A percentile compares a stretch with the other conserved stretches of the same genome.
Evolutionary conservation across 2,329 filamentous ascomycete genomes (phyloP).

Genomic region (Colletotrichum sp.): DNA sequence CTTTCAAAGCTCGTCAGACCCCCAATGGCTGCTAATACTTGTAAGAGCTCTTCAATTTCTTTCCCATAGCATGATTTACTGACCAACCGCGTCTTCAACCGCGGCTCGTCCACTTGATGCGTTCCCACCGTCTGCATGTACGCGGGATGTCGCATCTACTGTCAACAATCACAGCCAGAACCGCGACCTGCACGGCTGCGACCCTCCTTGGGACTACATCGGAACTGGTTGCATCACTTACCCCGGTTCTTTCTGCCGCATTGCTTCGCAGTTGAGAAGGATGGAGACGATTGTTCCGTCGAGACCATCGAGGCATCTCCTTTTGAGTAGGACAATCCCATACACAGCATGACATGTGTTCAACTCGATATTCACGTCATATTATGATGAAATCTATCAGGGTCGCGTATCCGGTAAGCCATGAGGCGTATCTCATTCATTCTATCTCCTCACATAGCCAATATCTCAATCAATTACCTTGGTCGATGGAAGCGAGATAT

Average conservation of each 20-base stretch:
- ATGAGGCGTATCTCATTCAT: neutral
- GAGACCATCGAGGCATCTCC: neutral
- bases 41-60: too few relatives aligned
- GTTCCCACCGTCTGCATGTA: neutral
- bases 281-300: neutral
- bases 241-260: neutral
- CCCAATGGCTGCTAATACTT: neutral
- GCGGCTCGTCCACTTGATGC: neutral
- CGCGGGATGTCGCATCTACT: neutral
- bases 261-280: neutral
- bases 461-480: neutral
- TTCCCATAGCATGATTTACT: neutral
- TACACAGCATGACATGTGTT: neutral
- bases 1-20: neutral
- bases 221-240: neutral
- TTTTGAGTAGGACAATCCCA: neutral
- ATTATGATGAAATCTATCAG: too few relatives aligned
- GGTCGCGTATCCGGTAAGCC: neutral
- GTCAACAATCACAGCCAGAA: too few relatives aligned
- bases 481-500: neutral
- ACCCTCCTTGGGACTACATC: neutral
- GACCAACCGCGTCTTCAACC: neutral
- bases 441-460: neutral
- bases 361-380: neutral
- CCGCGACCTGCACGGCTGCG: neutral